Percentiles rank a stretch among this genome's conserved stretches.
These are phyloP conservation scores for Liquidambar formosana DNA, from an alignment of 164 flowering plant genomes.

Conservation along the genomic window DNA sequence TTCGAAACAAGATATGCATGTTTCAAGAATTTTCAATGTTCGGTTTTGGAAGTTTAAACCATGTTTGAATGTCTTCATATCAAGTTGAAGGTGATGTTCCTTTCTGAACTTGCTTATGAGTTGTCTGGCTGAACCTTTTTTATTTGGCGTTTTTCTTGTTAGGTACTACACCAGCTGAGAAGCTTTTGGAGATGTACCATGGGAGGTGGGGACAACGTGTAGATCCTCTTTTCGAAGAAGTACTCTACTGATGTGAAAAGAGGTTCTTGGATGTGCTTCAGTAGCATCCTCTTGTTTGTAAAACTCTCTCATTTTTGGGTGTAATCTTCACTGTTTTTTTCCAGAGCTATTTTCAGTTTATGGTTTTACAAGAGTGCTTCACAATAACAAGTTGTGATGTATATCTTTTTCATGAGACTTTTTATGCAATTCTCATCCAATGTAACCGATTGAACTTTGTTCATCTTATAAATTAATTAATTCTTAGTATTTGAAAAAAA, in stretches of 20 bases:
- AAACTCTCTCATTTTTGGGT: not conserved
- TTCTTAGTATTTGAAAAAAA: not conserved
- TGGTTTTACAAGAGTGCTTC: not conserved
- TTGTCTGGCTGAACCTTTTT: not conserved
- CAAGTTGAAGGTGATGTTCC: slow-evolving; percentile 1
- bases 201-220: slow-evolving; percentile 80
- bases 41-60: no score
- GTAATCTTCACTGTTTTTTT: not conserved
- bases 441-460: not conserved
- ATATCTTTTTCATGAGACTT: slow-evolving; percentile 7
- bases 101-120: not conserved
- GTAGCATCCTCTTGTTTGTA: slow-evolving; percentile 1
- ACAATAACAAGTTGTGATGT: slow-evolving; percentile 11
- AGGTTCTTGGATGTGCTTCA: not conserved
- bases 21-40: no score
- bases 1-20: no score
- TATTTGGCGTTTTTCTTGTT: slow-evolving; percentile 14
- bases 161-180: slow-evolving; percentile 98
- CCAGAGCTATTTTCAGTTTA: no score
- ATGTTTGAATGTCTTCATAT: no score
- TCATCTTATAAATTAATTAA: not conserved
- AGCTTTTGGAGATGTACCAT: slow-evolving; percentile 76
- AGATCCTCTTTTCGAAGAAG: slow-evolving; percentile 89
- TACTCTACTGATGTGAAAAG: slow-evolving; percentile 56
- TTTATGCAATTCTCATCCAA: not conserved